These are phyloP conservation scores for Boletus sp. DNA, from an alignment of 1,284 basidiomycete species.

Conservation along the genomic window DNA sequence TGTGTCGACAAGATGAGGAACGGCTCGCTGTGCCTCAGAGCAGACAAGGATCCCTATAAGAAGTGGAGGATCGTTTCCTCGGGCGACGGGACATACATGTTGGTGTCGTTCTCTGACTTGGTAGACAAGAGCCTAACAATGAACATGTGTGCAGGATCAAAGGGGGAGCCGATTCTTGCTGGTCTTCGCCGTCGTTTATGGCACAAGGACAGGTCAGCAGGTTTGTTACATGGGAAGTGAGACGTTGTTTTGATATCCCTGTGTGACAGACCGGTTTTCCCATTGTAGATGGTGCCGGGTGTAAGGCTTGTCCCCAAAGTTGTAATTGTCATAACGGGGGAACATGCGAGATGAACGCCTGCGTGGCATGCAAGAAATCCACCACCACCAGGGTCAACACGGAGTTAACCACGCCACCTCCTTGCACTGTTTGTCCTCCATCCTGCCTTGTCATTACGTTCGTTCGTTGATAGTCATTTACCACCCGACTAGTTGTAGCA, in stretches of 20 bases:
- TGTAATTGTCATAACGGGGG: neutral
- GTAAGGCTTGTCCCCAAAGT: neutral
- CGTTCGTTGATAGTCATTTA: too few species aligned
- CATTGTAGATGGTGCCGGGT: neutral
- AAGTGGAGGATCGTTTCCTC: neutral
- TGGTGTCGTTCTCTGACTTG: neutral
- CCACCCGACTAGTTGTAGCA: too few species aligned
- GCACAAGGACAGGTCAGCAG: neutral
- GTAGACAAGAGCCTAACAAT: neutral
- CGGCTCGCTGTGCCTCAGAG: neutral
- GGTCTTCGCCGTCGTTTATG: neutral
- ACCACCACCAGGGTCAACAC: too few species aligned
- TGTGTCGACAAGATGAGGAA: neutral
- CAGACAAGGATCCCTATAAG: accelerated
- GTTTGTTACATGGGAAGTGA: neutral
- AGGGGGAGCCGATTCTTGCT: neutral
- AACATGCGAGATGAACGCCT: too few species aligned
- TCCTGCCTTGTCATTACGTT: too few species aligned
- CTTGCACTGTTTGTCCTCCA: too few species aligned
- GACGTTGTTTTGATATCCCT: neutral
- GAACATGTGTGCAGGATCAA: constrained; percentile 8
- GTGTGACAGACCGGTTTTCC: neutral
- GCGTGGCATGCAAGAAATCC: too few species aligned
- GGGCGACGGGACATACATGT: neutral
- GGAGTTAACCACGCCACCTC: too few species aligned